Evolutionary conservation across 306 rosid genomes (phyloP).

Genomic region (Comarum palustre): DNA sequence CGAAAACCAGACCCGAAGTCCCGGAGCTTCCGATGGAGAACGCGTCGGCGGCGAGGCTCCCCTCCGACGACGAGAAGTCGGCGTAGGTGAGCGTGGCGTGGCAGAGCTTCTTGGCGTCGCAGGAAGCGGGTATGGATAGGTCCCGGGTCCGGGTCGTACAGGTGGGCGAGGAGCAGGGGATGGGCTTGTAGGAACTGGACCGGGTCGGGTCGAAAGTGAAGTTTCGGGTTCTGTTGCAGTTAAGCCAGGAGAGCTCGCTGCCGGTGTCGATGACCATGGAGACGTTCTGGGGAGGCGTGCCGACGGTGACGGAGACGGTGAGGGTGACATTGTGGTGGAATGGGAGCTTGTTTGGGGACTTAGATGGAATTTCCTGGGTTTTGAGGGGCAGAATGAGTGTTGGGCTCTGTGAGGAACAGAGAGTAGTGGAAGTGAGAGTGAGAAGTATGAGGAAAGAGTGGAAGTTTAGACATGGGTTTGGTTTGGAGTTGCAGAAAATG

Average conservation of each 20-base stretch:
- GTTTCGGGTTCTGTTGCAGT: slow-evolving; percentile 42
- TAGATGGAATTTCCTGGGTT: slow-evolving; percentile 58
- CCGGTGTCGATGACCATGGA: slow-evolving; percentile 84
- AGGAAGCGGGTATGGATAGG: slow-evolving; percentile 77
- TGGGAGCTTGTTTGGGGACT: slow-evolving; percentile 63
- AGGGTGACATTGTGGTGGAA: slow-evolving; percentile 74
- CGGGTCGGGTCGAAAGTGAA: slow-evolving; percentile 41
- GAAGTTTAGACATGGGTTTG: slow-evolving; percentile 26
- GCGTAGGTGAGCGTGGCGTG: slow-evolving; percentile 85
- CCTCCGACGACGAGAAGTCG: slow-evolving; percentile 76
- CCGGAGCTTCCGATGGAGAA: slow-evolving; percentile 49
- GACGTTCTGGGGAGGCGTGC: slow-evolving; percentile 85
- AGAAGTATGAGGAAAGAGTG: slow-evolving; percentile 24
- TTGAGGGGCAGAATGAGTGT: slow-evolving; percentile 54
- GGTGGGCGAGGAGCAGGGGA: slow-evolving; percentile 60
- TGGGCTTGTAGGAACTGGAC: slow-evolving; percentile 54
- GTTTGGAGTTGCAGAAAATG: slow-evolving; percentile 18
- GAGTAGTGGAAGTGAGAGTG: slow-evolving; percentile 12
- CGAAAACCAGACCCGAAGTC: slow-evolving; percentile 48
- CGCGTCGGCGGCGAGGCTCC: slow-evolving; percentile 66
- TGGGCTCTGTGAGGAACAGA: slow-evolving; percentile 19
- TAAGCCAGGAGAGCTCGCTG: slow-evolving; percentile 88
- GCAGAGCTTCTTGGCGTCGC: slow-evolving; percentile 73
- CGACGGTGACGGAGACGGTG: slow-evolving; percentile 60
- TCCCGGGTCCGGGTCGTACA: slow-evolving; percentile 67